Percentiles rank a stretch among this genome's conserved stretches.
Conservation (phyloP, 1,284 basidiomycete genomes). For the Schizopora paradoxa region DNA sequence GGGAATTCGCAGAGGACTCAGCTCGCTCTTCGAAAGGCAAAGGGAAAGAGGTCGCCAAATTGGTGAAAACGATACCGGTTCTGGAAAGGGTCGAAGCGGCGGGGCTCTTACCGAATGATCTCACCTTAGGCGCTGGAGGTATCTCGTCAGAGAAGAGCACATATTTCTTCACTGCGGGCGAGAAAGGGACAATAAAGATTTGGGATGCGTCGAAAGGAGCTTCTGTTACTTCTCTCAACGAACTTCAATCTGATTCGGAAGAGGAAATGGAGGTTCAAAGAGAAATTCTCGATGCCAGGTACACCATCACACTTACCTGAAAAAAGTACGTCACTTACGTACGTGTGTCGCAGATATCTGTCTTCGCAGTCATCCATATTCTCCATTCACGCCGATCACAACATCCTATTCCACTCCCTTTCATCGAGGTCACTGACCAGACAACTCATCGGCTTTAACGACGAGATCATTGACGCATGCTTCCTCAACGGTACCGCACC, state of each 20-base stretch:
- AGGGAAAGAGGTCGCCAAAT: slow-evolving; percentile 49
- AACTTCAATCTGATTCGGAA: slow-evolving; percentile 39
- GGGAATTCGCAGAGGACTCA: slow-evolving; percentile 60
- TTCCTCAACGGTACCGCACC: slow-evolving; percentile 53
- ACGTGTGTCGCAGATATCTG: slow-evolving; percentile 51
- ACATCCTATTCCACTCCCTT: slow-evolving; percentile 85
- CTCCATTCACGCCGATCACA: slow-evolving; percentile 95
- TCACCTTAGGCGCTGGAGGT: slow-evolving; percentile 40
- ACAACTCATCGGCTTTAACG: slow-evolving; percentile 97
- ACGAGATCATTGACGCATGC: slow-evolving; percentile 89
- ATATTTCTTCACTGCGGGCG: slow-evolving; percentile 83
- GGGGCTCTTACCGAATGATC: slow-evolving; percentile 58
- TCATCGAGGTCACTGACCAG: slow-evolving; percentile 56
- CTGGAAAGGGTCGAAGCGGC: slow-evolving; percentile 86
- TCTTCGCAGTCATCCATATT: slow-evolving; percentile 62
- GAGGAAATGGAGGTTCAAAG: slow-evolving; percentile 63
- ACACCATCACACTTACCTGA: slow-evolving; percentile 30
- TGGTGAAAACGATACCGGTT: slow-evolving; percentile 82
- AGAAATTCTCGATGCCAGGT: slow-evolving; percentile 71
- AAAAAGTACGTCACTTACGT: slow-evolving; percentile 20
- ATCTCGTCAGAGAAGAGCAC: slow-evolving; percentile 38
- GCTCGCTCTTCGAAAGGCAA: slow-evolving; percentile 37
- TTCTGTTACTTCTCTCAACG: slow-evolving; percentile 58
- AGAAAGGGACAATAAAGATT: slow-evolving; percentile 76
- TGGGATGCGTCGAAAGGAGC: slow-evolving; percentile 76